These are phyloP conservation scores for Penicillium sp. DNA, from an alignment of 2,329 filamentous ascomycete species.

Conservation along the genomic window DNA sequence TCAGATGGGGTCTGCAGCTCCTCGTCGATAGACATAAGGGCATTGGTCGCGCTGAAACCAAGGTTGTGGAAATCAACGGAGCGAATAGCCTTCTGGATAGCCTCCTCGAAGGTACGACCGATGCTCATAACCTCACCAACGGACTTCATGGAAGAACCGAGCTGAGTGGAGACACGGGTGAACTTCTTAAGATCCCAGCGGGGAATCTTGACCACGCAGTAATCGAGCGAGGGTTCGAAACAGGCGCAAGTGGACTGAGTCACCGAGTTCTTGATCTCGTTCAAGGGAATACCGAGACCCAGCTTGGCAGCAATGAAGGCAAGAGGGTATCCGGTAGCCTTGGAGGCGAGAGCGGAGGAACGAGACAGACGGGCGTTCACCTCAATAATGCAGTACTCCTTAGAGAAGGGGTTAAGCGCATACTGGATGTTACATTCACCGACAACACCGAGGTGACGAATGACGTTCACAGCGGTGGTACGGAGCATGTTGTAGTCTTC, in stretches of 20 bases:
- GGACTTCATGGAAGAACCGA: slow-evolving; percentile 99
- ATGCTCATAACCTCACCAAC: slow-evolving; percentile 99
- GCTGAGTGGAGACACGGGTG: slow-evolving; percentile 89
- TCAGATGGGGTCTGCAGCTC: slow-evolving; percentile 97
- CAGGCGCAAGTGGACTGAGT: slow-evolving; percentile 95
- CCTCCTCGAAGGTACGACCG: slow-evolving; percentile 93
- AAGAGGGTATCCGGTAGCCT: slow-evolving; percentile 93
- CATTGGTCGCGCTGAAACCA: slow-evolving; percentile 88
- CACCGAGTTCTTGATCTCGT: slow-evolving; percentile 94
- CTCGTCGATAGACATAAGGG: slow-evolving; percentile 92
- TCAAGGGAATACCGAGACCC: slow-evolving; percentile 89
- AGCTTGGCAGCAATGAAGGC: slow-evolving; percentile 97
- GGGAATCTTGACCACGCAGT: slow-evolving; percentile 98
- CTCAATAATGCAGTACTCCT: slow-evolving; percentile 98
- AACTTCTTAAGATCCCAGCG: slow-evolving; percentile 99
- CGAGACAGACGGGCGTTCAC: slow-evolving; percentile 95
- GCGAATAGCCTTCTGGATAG: slow-evolving; percentile 96
- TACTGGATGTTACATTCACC: slow-evolving; percentile 99
- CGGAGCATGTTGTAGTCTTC: slow-evolving; percentile 99
- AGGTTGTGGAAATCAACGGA: slow-evolving; percentile 94
- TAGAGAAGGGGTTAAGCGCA: slow-evolving; percentile 90
- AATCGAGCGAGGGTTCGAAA: slow-evolving; percentile 97
- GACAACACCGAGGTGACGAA: slow-evolving; percentile 93
- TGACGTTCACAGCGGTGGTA: slow-evolving; percentile 94
- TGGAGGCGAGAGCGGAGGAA: slow-evolving; percentile 93